phyloP scores from a whole-genome alignment of 306 rosid genomes.

The Cucumis melo region DNA sequence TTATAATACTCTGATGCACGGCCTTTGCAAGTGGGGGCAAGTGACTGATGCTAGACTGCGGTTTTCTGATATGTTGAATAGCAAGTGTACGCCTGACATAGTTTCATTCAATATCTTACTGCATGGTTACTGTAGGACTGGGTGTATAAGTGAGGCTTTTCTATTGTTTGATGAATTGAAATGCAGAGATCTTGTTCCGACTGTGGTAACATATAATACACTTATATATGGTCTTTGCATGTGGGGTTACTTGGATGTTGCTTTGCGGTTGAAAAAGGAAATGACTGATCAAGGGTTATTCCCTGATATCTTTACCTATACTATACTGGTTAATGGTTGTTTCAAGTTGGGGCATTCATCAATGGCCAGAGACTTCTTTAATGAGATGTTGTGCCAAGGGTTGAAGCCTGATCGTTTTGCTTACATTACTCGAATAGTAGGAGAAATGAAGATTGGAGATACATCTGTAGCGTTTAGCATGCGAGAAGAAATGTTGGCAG shows the following conservation, averaged over 20 bases:
- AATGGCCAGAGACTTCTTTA: conserved; percentile 48
- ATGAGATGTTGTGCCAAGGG: conserved; percentile 55
- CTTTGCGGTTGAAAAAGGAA: conserved; percentile 38
- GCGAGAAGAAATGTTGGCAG: conserved; percentile 63
- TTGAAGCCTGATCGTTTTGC: conserved; percentile 54
- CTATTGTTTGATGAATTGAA: conserved; percentile 38
- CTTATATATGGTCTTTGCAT: conserved; percentile 64
- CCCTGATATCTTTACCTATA: conserved; percentile 62
- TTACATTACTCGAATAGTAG: conserved; percentile 48
- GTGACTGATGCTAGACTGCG: conserved; percentile 40
- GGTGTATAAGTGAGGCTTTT: conserved; percentile 40
- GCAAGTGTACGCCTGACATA: conserved; percentile 41
- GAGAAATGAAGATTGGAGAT: conserved; percentile 57
- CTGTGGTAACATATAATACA: conserved; percentile 52
- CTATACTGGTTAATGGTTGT: conserved; percentile 54
- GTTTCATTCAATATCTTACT: conserved; percentile 53
- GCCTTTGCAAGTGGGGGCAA: conserved; percentile 47
- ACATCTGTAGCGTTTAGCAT: conserved; percentile 37
- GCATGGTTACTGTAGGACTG: conserved; percentile 49
- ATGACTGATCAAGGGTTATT: conserved; percentile 38
- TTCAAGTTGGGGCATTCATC: conserved; percentile 40
- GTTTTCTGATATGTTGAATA: conserved; percentile 27
- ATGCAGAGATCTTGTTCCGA: conserved; percentile 28
- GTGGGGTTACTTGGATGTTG: conserved; percentile 52
- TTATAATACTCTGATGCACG: conserved; percentile 47